These are phyloP conservation scores for Plasmodium inui DNA, from an alignment of 169 alveolate genomes.

Conservation along the genomic window DNA sequence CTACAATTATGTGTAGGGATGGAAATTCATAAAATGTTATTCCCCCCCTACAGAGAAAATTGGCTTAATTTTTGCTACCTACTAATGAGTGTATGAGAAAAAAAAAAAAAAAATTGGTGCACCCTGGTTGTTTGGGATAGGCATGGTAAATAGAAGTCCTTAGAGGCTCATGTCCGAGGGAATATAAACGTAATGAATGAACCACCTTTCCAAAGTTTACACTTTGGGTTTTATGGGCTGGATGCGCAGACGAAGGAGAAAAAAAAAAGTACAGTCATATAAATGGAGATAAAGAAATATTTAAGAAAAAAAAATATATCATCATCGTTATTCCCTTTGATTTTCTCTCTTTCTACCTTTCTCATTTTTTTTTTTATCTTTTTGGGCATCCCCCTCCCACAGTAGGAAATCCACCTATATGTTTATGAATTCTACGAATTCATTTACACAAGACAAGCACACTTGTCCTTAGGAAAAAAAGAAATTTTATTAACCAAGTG, in stretches of 20 bases:
- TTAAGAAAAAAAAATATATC: neutral
- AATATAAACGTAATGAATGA: neutral
- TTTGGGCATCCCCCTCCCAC: neutral
- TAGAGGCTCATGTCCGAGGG: neutral
- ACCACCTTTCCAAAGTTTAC: neutral
- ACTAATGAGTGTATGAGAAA: neutral
- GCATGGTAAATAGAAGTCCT: neutral
- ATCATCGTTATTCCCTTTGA: neutral
- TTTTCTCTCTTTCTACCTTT: neutral
- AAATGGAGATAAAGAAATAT: neutral
- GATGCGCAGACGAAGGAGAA: neutral
- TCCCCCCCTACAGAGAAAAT: neutral
- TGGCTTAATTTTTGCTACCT: neutral
- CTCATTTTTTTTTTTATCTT: neutral
- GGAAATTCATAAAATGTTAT: neutral
- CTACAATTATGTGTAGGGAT: neutral
- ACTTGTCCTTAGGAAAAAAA: neutral
- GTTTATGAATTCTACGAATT: neutral
- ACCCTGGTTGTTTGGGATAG: neutral
- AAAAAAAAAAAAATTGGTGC: neutral
- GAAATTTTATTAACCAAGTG: neutral
- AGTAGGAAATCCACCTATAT: neutral
- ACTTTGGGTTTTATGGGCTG: neutral
- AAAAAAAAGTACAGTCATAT: neutral
- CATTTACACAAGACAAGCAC: constrained; percentile 3